Evolutionary conservation across 495 filamentous ascomycete species (phyloP).

Genomic region (Trichodelitschia bisporula): DNA sequence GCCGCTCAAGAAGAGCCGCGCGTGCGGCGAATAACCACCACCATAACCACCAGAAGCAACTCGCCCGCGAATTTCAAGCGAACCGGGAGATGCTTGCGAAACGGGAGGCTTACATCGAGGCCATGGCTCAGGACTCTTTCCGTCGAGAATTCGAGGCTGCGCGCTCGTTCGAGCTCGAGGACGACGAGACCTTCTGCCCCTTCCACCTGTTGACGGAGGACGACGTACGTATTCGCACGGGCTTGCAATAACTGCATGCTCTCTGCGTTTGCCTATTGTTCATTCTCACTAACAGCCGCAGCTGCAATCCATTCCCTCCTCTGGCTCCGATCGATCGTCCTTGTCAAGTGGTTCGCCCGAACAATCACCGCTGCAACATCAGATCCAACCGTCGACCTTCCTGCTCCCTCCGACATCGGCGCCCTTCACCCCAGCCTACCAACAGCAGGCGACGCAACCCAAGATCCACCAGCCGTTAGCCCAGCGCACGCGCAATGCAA

Average conservation of each 20-base stretch:
- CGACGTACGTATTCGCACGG: slow-evolving; percentile 45
- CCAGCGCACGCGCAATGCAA: slow-evolving; percentile 76
- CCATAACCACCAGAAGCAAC: slow-evolving; percentile 38
- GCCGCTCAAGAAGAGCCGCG: slow-evolving; percentile 69
- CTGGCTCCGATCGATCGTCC: slow-evolving; percentile 77
- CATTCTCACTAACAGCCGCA: slow-evolving; percentile 17
- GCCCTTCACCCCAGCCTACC: slow-evolving; percentile 34
- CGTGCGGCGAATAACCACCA: slow-evolving; percentile 63
- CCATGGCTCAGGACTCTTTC: slow-evolving; percentile 45
- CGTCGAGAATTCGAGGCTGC: slow-evolving; percentile 72
- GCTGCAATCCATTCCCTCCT: slow-evolving; percentile 73
- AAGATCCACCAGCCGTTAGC: slow-evolving; percentile 75
- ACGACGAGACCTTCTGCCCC: slow-evolving; percentile 92
- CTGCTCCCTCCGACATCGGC: slow-evolving; percentile 54
- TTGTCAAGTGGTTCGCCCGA: slow-evolving; percentile 85
- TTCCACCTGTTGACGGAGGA: slow-evolving; percentile 69
- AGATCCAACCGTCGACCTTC: slow-evolving; percentile 54
- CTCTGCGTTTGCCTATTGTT: too few relatives aligned
- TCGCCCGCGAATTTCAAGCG: too few relatives aligned
- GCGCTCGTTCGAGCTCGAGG: slow-evolving; percentile 87
- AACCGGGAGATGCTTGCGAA: slow-evolving; percentile 34
- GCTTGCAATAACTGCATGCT: not conserved
- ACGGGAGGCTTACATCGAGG: slow-evolving; percentile 73
- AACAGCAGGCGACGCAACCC: slow-evolving; percentile 29
- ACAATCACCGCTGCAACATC: slow-evolving; percentile 63